Conservation (phyloP, 129 eudicot species). For the Oenanthe sinensis region DNA sequence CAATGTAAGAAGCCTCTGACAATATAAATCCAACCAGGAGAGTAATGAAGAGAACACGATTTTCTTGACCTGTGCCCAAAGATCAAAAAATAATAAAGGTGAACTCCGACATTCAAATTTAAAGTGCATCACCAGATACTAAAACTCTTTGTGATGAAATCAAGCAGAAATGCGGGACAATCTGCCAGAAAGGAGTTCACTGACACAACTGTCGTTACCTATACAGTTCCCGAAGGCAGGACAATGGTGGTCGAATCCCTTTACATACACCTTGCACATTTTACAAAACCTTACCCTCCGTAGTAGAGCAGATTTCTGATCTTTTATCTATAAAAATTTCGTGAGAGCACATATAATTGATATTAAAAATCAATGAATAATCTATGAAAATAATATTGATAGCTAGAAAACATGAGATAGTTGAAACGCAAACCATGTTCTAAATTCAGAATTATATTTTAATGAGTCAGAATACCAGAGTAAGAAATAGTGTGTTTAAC, state of each 20-base stretch:
- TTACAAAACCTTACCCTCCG: constrained; percentile 59
- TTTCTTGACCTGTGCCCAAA: constrained; percentile 50
- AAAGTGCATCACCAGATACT: neutral
- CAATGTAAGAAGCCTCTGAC: constrained; percentile 44
- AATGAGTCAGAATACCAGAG: neutral
- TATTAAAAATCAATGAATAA: neutral
- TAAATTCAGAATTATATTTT: neutral
- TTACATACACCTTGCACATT: constrained; percentile 49
- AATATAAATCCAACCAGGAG: constrained; percentile 51
- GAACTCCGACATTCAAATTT: neutral
- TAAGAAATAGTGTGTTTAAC: neutral
- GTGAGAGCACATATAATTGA: neutral
- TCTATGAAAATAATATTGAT: neutral
- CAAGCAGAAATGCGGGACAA: neutral
- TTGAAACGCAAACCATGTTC: neutral
- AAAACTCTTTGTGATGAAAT: neutral
- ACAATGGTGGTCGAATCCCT: constrained; percentile 83
- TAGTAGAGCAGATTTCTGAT: constrained; percentile 31
- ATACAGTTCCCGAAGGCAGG: constrained; percentile 86
- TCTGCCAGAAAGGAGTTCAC: neutral
- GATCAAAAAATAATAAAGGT: constrained; percentile 1
- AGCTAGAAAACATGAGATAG: neutral
- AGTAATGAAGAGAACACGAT: constrained; percentile 41
- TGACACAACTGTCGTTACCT: constrained; percentile 27
- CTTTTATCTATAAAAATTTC: constrained; percentile 1